Conservation (phyloP, 2,329 filamentous ascomycete species). For the Ceratocystis harringtonii region DNA sequence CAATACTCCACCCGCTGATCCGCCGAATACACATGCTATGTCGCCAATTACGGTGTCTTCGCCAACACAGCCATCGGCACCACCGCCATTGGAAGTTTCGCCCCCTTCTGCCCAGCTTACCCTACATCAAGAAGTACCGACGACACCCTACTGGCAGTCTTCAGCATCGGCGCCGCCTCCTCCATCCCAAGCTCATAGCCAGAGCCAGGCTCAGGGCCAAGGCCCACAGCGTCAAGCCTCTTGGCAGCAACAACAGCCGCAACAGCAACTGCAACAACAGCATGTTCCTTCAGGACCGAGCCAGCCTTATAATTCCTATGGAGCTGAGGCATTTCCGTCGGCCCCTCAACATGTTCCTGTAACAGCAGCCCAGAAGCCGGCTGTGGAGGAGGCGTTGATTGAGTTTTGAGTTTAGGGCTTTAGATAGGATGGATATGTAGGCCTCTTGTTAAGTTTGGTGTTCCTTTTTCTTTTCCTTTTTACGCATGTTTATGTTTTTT, state of each 20-base stretch:
- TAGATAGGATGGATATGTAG: not conserved
- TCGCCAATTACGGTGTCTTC: conserved; percentile 10
- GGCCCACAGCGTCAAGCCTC: conserved; percentile 21
- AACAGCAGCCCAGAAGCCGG: conserved; percentile 29
- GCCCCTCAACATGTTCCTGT: conserved; percentile 47
- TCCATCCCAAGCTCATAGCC: conserved; percentile 9
- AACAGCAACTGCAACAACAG: conserved; percentile 20
- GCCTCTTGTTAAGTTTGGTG: not conserved
- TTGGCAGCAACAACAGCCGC: conserved; percentile 22
- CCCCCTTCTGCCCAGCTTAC: conserved; percentile 1
- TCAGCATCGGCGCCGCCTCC: not conserved
- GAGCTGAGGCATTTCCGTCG: conserved; percentile 48
- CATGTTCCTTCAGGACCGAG: conserved; percentile 18
- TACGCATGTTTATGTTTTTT: too few relatives aligned
- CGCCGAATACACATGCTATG: conserved; percentile 19
- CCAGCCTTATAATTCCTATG: conserved; percentile 29
- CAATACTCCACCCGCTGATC: conserved; percentile 15
- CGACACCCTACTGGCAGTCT: conserved; percentile 11
- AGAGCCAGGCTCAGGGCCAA: conserved; percentile 19
- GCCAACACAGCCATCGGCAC: conserved; percentile 5
- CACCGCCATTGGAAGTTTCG: conserved; percentile 11
- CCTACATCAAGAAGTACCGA: conserved; percentile 18
- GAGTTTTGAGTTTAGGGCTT: conserved; percentile 29
- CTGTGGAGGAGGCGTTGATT: conserved; percentile 63
- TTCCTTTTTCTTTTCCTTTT: not conserved